Evolutionary conservation across 768 basidiomycete genomes (phyloP).

Genomic region (Strobilomyces echinocephalus): DNA sequence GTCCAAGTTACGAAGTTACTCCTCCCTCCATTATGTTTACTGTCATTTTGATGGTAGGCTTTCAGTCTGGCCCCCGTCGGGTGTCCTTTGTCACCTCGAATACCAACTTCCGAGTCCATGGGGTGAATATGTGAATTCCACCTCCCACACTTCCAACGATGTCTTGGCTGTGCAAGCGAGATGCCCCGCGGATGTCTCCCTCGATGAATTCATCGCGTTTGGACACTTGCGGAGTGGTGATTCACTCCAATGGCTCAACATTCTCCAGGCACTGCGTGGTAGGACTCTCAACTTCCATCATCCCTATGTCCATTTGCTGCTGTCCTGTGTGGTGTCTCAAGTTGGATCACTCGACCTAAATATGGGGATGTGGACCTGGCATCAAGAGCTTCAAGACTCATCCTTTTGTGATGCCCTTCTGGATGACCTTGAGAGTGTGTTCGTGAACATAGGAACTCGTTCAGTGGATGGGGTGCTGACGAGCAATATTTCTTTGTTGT

Average conservation of each 20-base stretch:
- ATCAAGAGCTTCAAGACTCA: neutral
- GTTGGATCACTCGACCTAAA: neutral
- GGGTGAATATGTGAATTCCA: too few species aligned
- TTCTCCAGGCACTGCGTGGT: neutral
- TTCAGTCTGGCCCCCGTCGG: too few species aligned
- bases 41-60: too few species aligned
- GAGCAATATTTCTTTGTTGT: conserved; percentile 29
- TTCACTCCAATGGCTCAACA: neutral
- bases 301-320: neutral
- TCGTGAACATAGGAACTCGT: neutral
- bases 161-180: neutral
- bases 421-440: neutral
- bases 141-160: neutral
- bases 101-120: too few species aligned
- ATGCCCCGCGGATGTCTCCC: neutral
- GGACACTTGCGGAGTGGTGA: neutral
- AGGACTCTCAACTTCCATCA: neutral
- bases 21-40: too few species aligned
- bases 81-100: too few species aligned
- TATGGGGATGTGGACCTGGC: neutral
- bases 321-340: neutral
- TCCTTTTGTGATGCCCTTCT: neutral
- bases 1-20: too few species aligned
- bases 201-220: neutral
- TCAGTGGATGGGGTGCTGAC: conserved; percentile 27